These are phyloP conservation scores for Mycena galericulata DNA, from an alignment of 768 basidiomycete species.

Conservation along the genomic window DNA sequence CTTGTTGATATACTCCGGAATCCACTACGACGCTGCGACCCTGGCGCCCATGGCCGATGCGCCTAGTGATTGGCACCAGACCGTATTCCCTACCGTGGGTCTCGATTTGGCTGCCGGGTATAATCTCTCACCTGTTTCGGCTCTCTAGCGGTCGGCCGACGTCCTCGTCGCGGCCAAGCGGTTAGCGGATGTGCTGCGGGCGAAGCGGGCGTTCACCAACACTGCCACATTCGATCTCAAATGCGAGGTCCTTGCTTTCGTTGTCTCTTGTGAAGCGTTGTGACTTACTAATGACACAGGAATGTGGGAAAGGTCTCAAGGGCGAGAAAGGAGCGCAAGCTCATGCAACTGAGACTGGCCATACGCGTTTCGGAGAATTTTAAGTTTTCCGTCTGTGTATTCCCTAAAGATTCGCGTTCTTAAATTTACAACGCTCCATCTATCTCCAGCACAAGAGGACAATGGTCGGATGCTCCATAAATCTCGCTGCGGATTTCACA, in stretches of 20 bases:
- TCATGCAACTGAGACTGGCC: conserved; percentile 91
- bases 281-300: conserved; percentile 49
- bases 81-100: conserved; percentile 75
- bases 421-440: conserved; percentile 52
- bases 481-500: conserved; percentile 90
- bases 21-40: conserved; percentile 94
- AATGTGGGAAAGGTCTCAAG: conserved; percentile 87
- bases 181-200: conserved; percentile 78
- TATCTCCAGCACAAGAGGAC: conserved; percentile 84
- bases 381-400: conserved; percentile 41
- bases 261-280: conserved; percentile 12
- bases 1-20: conserved; percentile 93
- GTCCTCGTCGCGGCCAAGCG: conserved; percentile 74
- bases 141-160: conserved; percentile 15
- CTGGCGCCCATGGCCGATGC: conserved; percentile 83
- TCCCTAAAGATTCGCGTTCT: neutral
- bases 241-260: conserved; percentile 70
- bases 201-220: conserved; percentile 90
- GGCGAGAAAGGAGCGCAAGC: conserved; percentile 94
- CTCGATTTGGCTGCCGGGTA: neutral
- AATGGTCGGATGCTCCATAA: conserved; percentile 90
- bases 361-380: conserved; percentile 87
- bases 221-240: conserved; percentile 91
- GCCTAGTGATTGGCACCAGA: conserved; percentile 91
- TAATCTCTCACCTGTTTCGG: neutral